These are phyloP conservation scores for Emericellopsis terricola DNA, from an alignment of 495 filamentous ascomycete species.

Conservation along the genomic window DNA sequence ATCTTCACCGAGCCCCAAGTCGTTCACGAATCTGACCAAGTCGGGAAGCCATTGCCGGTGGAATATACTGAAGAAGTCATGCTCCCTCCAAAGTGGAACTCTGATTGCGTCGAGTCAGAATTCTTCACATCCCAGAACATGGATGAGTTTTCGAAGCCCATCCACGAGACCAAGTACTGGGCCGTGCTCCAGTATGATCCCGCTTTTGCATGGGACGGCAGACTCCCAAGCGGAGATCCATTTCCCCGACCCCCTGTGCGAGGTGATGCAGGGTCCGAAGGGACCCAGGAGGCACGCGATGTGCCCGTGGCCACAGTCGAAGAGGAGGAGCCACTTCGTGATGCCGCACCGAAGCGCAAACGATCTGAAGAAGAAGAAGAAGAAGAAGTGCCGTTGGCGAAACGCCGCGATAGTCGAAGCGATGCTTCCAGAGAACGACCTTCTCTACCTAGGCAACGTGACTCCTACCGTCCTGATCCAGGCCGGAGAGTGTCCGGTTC, in stretches of 20 bases:
- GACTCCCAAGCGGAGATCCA: not conserved
- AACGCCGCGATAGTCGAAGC: too few species aligned
- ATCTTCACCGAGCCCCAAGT: not conserved
- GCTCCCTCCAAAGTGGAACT: not conserved
- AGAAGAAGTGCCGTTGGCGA: too few species aligned
- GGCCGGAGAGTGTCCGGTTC: too few species aligned
- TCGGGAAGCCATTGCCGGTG: not conserved
- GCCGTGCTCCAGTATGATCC: not conserved
- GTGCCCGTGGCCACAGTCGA: too few species aligned
- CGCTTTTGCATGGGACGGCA: not conserved
- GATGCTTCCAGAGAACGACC: too few species aligned
- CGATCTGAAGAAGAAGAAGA: too few species aligned
- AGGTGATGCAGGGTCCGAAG: too few species aligned
- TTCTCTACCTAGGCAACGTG: too few species aligned
- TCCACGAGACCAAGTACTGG: not conserved
- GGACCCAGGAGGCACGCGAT: too few species aligned
- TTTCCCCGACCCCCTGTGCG: not conserved
- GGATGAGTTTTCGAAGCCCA: not conserved
- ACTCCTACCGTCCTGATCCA: too few species aligned
- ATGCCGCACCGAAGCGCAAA: too few species aligned
- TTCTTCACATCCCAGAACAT: not conserved
- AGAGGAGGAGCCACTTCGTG: too few species aligned
- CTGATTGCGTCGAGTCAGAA: not conserved
- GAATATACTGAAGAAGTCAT: not conserved
- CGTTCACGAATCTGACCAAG: not conserved